Percentiles rank a stretch among this genome's conserved stretches.
phyloP scores from a whole-genome alignment of 2,329 filamentous ascomycete species.

The Colletotrichum cuscutae region DNA sequence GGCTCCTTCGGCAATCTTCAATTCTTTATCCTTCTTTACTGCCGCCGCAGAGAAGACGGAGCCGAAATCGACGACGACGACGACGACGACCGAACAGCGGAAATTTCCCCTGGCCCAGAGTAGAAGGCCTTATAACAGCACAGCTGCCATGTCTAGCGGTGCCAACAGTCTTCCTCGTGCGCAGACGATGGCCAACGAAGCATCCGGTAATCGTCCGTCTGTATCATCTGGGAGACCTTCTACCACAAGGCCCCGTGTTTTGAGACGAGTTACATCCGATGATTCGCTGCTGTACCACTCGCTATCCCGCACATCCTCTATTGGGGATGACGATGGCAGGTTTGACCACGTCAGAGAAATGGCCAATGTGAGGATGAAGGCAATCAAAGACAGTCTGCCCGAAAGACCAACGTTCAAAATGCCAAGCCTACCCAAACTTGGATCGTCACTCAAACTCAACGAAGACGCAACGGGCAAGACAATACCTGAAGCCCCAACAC shows the following conservation, averaged over 20 bases:
- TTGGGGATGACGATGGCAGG: slow-evolving; percentile 79
- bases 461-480: slow-evolving; percentile 30
- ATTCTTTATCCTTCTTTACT: slow-evolving; percentile 34
- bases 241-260: slow-evolving; percentile 30
- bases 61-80: background rate
- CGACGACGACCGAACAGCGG: background rate
- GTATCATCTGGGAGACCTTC: slow-evolving; percentile 19
- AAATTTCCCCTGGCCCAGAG: background rate
- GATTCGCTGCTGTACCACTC: slow-evolving; percentile 82
- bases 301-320: slow-evolving; percentile 81
- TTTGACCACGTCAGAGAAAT: slow-evolving; percentile 86
- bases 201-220: slow-evolving; percentile 3
- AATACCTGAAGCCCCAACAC: slow-evolving; percentile 39
- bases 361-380: slow-evolving; percentile 89
- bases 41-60: slow-evolving; percentile 30
- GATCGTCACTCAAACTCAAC: slow-evolving; percentile 44
- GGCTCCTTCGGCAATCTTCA: slow-evolving; percentile 32
- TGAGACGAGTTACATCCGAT: slow-evolving; percentile 77
- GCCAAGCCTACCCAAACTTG: slow-evolving; percentile 67
- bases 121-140: slow-evolving; percentile 18
- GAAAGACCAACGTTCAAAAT: slow-evolving; percentile 83
- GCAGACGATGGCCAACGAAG: background rate
- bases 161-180: slow-evolving; percentile 1
- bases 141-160: slow-evolving; percentile 3
- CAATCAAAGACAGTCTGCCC: slow-evolving; percentile 87